Evolutionary conservation across 495 filamentous ascomycete genomes (phyloP), one percentile per base, ranked within the genome.

Genomic region (Talaromyces adpressus): DNA sequence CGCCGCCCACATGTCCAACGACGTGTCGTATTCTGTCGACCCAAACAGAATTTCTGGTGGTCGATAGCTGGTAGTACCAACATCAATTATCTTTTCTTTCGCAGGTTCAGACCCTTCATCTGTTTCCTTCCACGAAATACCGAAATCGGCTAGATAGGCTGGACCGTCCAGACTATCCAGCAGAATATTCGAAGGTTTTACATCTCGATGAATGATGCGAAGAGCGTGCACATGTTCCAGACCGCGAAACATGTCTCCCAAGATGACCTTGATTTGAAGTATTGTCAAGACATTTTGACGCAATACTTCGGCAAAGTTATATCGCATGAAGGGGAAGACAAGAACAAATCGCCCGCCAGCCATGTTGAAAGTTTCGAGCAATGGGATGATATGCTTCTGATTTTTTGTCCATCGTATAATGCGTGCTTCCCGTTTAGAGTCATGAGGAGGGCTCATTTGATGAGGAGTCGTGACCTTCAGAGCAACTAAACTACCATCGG

Each of bases 41-140:
- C 94, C 95, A 72, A 99, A 99, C 11, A 99, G 77, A 3, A 93
- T 81, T 73, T 99, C 94, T 0, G 94, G 94, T 0, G 94, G 81
- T 12, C 95, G 86, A 71, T 99, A 99, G 59, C 86, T 86, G 0
- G 92, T 91, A 0, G 94, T 98, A 6, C 94, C 94, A 9, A 99
- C 88, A 72, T 99, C 94, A 14, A 92, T 88, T 64, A 96, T 89
- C 74, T 97, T 98, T 58, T 81, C 65, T 58, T 83, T 72, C 8
- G 78, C 65, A 8, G 87, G 83, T 70, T 98, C 92, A 16, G 84
- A 81, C 2, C 74, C 69, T 2, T 78, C 62, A 32, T 87, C 88
- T 2, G 76, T 70, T 8, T 87, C 84, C 63, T 87, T 84, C 89
- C 90, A 97, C 7, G 93, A 85, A 41, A 93, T 93, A 22, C 94